These are phyloP conservation scores for Rosa lucieae DNA, from an alignment of 306 rosid species.

Conservation along the genomic window DNA sequence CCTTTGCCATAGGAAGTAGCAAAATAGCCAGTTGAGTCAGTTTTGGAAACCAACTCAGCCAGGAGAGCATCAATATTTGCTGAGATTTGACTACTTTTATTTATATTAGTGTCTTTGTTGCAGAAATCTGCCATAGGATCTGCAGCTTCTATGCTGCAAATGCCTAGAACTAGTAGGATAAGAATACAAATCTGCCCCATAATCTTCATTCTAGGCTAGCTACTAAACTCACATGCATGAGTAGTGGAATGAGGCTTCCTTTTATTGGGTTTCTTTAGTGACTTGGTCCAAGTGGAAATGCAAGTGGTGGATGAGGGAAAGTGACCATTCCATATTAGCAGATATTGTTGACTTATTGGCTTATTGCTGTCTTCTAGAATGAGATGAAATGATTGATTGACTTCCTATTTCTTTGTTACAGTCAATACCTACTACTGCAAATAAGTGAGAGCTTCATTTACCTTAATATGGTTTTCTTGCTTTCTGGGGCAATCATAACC, in stretches of 20 bases:
- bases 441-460: not conserved
- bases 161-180: slow-evolving; percentile 39
- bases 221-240: not conserved
- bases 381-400: not conserved
- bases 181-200: slow-evolving; percentile 27
- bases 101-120: slow-evolving; percentile 39
- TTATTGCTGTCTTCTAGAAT: not conserved
- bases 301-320: not conserved
- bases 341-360: not conserved
- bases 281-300: not conserved
- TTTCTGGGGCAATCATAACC: not conserved
- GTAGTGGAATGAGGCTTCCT: not conserved
- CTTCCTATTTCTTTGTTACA: not conserved
- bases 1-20: slow-evolving; percentile 38
- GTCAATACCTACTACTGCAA: not conserved
- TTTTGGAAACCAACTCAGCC: slow-evolving; percentile 39
- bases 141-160: slow-evolving; percentile 36
- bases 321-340: not conserved
- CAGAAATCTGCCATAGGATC: slow-evolving; percentile 54
- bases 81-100: slow-evolving; percentile 37
- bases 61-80: slow-evolving; percentile 45
- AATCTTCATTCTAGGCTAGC: not conserved
- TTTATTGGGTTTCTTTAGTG: not conserved
- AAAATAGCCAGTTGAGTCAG: slow-evolving; percentile 43
- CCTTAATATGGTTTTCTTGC: not conserved